A percentile compares a stretch with the other conserved stretches of the same genome.
Evolutionary conservation across 768 basidiomycete species (phyloP).

Genomic region (Termitomyces bulborhizus): DNA sequence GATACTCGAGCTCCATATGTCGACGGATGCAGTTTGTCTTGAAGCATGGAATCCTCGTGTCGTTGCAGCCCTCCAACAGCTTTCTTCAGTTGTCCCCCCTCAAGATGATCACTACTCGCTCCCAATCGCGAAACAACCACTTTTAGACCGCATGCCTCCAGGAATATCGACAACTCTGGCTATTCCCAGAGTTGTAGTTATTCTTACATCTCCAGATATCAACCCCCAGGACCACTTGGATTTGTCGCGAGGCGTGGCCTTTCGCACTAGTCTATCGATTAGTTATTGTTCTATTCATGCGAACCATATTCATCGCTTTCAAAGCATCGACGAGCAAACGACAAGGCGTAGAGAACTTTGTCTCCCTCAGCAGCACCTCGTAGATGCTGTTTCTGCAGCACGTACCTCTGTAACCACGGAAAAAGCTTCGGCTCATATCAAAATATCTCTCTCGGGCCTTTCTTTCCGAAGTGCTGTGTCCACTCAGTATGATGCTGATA

Average conservation of each 20-base stretch:
- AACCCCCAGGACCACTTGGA: constrained; percentile 64
- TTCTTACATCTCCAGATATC: constrained; percentile 75
- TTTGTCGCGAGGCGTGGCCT: constrained; percentile 63
- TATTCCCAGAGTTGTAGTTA: constrained; percentile 55
- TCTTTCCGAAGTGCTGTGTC: constrained; percentile 58
- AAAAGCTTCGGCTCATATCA: constrained; percentile 35
- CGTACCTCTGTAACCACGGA: constrained; percentile 25
- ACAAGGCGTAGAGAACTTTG: constrained; percentile 48
- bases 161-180: constrained; percentile 55
- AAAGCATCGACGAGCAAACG: constrained; percentile 27
- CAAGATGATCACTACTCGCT: constrained; percentile 6
- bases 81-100: constrained; percentile 35
- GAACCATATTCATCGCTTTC: constrained; percentile 30
- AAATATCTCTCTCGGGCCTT: constrained; percentile 39
- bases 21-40: constrained; percentile 52
- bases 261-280: constrained; percentile 46
- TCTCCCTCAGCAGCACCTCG: constrained; percentile 44
- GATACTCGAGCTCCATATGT: constrained; percentile 39
- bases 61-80: constrained; percentile 43
- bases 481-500: constrained; percentile 62
- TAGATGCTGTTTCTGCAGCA: constrained; percentile 38
- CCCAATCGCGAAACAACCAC: constrained; percentile 13
- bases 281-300: constrained; percentile 49
- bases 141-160: constrained; percentile 39
- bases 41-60: constrained; percentile 65